Base-by-base conservation (phyloP, 1,139 yeast species). In the Wickerhamomyces sp. region DNA sequence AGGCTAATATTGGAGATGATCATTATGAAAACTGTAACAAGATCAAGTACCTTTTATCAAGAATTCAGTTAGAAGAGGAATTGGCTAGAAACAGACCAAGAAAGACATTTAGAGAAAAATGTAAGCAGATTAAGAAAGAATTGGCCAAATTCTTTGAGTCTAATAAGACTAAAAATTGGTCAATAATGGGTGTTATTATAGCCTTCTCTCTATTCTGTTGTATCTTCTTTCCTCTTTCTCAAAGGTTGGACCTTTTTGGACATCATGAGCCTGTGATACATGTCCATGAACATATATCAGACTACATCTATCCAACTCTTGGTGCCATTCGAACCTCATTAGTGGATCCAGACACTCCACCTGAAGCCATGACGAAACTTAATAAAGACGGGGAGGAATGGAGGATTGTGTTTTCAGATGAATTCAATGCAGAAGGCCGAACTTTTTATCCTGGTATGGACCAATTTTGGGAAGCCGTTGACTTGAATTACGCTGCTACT, bases 361-460 rank as follows among this genome's bases (percentile, higher is more conserved):
- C 48, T 3, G 55, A 52, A 24, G 76, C 70, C 2, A 48, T 52
- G 21, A 61, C 70, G 0, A 67, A 67, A 46, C 58, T 55, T 24
- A 60, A 68, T 2, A 63, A 55, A 41, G 68, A 61, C 44, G 82
- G 82, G 8, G 67, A 69, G 14, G 51, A 52, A 10, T 77, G 82
- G 83, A 40, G 47, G 2, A 63, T 77, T 46, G 80, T 72, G 0
- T 78, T 77, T 47, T 68, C 76, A 17, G 84, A 78, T 54, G 84
- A 78, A 54, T 78, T 78, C 52, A 72, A 72, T 46, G 79, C 70
- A 9, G 79, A 70, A 47, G 84, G 83, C 2, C 64, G 84, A 53
- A 76, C 82, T 6, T 78, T 78, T 45, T 78, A 77, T 47, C 76
- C 71, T 16, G 81, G 80, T 37, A 81, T 76, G 55, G 83, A 77